phyloP scores from a whole-genome alignment of 768 basidiomycete species.

The Leccinum disarticulatum region DNA sequence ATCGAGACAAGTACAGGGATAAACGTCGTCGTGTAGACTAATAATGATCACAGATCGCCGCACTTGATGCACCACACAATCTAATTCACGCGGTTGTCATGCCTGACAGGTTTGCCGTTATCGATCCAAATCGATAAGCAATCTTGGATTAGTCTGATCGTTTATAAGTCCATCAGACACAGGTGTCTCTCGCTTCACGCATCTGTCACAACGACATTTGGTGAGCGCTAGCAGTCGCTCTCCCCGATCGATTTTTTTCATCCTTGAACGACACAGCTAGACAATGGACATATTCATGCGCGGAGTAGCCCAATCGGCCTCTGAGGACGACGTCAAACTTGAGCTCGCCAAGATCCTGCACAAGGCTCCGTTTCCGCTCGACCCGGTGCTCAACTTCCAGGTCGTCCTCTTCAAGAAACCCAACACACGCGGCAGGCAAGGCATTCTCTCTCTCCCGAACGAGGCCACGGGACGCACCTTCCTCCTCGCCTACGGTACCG shows the following conservation, averaged over 20 bases:
- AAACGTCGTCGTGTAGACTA: conserved; percentile 62
- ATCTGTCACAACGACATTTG: conserved; percentile 12
- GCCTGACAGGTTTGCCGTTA: conserved; percentile 10
- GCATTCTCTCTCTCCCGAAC: conserved; percentile 34
- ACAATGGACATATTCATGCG: conserved; percentile 39
- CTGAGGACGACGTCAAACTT: conserved; percentile 32
- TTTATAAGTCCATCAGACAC: conserved; percentile 17
- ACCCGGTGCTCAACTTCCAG: conserved; percentile 34
- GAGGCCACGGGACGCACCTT: conserved; percentile 22
- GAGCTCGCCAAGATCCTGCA: conserved; percentile 36
- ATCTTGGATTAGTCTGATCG: neutral
- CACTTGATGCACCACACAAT: conserved; percentile 6
- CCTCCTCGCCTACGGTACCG: conserved; percentile 26
- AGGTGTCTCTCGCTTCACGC: neutral
- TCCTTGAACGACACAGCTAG: neutral
- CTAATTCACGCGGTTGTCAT: neutral
- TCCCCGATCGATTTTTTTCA: neutral
- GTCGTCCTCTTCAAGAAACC: conserved; percentile 29
- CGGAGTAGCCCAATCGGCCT: conserved; percentile 28
- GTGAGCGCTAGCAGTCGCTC: conserved; percentile 17
- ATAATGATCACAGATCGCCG: conserved; percentile 16
- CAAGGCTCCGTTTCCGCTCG: conserved; percentile 32
- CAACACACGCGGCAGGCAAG: conserved; percentile 23
- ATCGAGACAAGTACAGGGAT: conserved; percentile 39
- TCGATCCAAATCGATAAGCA: conserved; percentile 10